These are phyloP conservation scores for Pleurotus citrinopileatus DNA, from an alignment of 768 basidiomycete species.

Conservation along the genomic window DNA sequence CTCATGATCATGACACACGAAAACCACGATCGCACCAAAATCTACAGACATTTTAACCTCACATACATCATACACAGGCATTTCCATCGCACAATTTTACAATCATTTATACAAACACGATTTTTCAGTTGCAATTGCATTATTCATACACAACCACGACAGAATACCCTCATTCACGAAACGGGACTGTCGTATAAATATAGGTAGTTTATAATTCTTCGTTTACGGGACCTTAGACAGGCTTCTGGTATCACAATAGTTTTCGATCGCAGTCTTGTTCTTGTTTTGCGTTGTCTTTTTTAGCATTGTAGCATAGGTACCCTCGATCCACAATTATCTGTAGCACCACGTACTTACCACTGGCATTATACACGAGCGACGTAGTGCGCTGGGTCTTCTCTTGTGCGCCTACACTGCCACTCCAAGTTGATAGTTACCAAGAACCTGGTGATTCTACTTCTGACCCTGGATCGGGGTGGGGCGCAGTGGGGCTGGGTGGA, in stretches of 20 bases:
- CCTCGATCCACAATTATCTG: constrained; percentile 19
- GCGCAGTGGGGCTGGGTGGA: no score
- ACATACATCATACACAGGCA: constrained; percentile 16
- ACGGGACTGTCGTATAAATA: constrained; percentile 37
- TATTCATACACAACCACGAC: constrained; percentile 27
- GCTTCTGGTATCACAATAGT: constrained; percentile 15
- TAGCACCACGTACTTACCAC: constrained; percentile 29
- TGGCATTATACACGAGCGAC: constrained; percentile 34
- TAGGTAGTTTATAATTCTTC: constrained; percentile 20
- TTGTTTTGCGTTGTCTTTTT: constrained; percentile 16
- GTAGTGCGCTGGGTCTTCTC: constrained; percentile 19
- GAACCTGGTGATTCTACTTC: not conserved
- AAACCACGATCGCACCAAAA: not conserved
- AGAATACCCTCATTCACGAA: constrained; percentile 51
- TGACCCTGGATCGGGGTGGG: not conserved
- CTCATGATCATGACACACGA: constrained; percentile 13
- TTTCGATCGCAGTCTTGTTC: constrained; percentile 12
- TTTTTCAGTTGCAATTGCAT: constrained; percentile 13
- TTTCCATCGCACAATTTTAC: constrained; percentile 1
- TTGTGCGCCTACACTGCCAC: not conserved
- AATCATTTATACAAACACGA: constrained; percentile 2
- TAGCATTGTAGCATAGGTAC: constrained; percentile 33
- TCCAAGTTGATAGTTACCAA: not conserved
- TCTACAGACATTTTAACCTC: constrained; percentile 14
- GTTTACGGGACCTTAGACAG: constrained; percentile 15